Evolutionary conservation across 208 protist genomes (phyloP).

Genomic region (Trypanosomatidae sp.): DNA sequence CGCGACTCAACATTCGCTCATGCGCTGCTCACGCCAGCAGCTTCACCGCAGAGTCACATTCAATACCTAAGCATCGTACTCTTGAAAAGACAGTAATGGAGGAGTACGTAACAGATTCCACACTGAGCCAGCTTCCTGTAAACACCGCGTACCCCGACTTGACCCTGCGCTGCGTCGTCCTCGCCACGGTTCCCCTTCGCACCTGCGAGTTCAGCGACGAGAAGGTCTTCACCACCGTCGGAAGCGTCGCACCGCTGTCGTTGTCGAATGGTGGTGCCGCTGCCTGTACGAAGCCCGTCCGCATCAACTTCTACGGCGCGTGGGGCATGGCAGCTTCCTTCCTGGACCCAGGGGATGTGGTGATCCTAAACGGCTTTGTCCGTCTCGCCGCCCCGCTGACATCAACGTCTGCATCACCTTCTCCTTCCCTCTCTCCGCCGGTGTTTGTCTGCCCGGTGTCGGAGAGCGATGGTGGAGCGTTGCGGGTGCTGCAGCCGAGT

Average conservation of each 20-base stretch:
- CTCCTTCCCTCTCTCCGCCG: neutral
- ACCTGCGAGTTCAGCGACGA: slow-evolving; percentile 53
- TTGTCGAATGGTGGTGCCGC: neutral
- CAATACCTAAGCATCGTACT: too few relatives aligned
- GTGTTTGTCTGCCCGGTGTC: slow-evolving; percentile 45
- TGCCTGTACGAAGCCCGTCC: slow-evolving; percentile 14
- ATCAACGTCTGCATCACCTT: too few relatives aligned
- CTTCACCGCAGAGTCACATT: too few relatives aligned
- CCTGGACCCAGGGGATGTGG: slow-evolving; percentile 54
- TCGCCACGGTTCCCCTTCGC: slow-evolving; percentile 38
- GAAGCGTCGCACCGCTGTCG: slow-evolving; percentile 20
- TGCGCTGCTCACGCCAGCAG: too few relatives aligned
- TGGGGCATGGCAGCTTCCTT: slow-evolving; percentile 72
- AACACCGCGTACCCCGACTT: slow-evolving; percentile 23
- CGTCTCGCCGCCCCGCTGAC: neutral
- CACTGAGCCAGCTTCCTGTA: slow-evolving; percentile 28
- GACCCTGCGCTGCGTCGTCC: slow-evolving; percentile 48
- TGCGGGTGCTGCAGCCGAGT: slow-evolving; percentile 49
- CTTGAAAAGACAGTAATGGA: too few relatives aligned
- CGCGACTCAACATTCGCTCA: too few relatives aligned
- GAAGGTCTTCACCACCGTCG: slow-evolving; percentile 54
- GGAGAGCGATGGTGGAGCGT: slow-evolving; percentile 24
- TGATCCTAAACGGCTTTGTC: slow-evolving; percentile 43
- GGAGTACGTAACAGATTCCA: slow-evolving; percentile 42
- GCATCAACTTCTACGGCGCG: slow-evolving; percentile 68